These are phyloP conservation scores for Candida ipomoeae DNA, from an alignment of 805 yeast species.

Conservation along the genomic window DNA sequence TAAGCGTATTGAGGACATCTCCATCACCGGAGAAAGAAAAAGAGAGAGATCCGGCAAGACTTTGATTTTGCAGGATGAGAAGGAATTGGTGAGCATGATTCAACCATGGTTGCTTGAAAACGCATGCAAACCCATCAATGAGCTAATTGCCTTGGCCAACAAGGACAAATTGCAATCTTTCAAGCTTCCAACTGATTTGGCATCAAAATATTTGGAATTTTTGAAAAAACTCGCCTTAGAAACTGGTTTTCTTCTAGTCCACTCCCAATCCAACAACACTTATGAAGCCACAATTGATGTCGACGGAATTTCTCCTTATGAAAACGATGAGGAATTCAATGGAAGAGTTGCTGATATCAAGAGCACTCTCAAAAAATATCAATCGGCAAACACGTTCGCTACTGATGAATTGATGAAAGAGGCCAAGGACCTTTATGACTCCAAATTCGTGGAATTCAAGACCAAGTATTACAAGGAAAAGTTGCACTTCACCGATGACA, in stretches of 20 bases:
- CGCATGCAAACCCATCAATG: conserved; percentile 25
- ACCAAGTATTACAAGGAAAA: conserved; percentile 81
- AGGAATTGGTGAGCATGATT: conserved; percentile 59
- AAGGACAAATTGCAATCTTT: conserved; percentile 25
- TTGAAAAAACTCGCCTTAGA: conserved; percentile 63
- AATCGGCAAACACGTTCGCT: conserved; percentile 58
- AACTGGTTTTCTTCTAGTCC: conserved; percentile 61
- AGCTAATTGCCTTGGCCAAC: conserved; percentile 33
- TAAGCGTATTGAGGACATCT: conserved; percentile 73
- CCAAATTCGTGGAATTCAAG: conserved; percentile 79
- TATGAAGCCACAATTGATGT: conserved; percentile 63
- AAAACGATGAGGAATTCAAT: conserved; percentile 60
- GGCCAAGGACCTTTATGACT: conserved; percentile 59
- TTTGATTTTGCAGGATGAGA: conserved; percentile 66
- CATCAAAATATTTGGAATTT: conserved; percentile 52
- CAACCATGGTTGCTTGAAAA: conserved; percentile 47
- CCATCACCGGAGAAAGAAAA: conserved; percentile 66
- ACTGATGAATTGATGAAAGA: conserved; percentile 49
- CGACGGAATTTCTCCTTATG: conserved; percentile 69
- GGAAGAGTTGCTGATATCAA: conserved; percentile 50
- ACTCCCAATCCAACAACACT: conserved; percentile 51
- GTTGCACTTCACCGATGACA: conserved; percentile 64
- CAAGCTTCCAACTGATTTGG: conserved; percentile 44
- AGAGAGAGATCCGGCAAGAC: conserved; percentile 64
- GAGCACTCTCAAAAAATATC: conserved; percentile 58